phyloP scores from a whole-genome alignment of 176 grass and related monocot species.

The Eragrostis nindensis region DNA sequence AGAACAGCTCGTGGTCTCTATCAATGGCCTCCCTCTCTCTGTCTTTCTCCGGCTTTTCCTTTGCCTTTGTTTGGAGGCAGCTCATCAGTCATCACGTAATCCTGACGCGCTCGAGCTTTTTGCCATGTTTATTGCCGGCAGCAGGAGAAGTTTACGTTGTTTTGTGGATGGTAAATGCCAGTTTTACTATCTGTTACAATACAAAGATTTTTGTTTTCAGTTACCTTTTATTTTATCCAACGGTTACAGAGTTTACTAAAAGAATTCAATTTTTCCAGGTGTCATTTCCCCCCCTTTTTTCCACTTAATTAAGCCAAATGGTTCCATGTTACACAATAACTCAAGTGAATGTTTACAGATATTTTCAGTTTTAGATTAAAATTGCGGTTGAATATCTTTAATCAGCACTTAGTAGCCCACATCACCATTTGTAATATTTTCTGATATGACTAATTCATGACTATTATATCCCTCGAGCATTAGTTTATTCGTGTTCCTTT shows the following conservation, averaged over 20 bases:
- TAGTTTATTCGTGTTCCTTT: conserved; percentile 30
- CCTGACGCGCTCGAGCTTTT: conserved; percentile 42
- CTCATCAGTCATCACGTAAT: conserved; percentile 21
- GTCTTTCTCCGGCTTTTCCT: conserved; percentile 17
- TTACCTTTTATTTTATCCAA: conserved; percentile 1
- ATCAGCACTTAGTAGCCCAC: background rate
- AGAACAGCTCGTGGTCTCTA: conserved; percentile 68
- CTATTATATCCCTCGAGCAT: background rate
- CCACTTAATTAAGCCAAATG: background rate
- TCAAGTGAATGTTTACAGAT: background rate
- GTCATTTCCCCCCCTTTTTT: background rate
- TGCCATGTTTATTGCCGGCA: conserved; percentile 26
- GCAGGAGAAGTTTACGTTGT: background rate
- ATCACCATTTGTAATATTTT: background rate
- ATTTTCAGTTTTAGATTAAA: background rate
- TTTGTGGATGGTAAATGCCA: background rate
- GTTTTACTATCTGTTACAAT: background rate
- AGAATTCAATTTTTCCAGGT: background rate
- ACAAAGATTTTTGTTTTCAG: background rate
- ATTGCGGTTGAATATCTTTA: background rate
- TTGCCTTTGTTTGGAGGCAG: conserved; percentile 44
- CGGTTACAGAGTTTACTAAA: background rate
- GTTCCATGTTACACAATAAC: background rate
- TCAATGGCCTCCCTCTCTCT: conserved; percentile 41
- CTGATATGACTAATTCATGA: background rate